Evolutionary conservation across 768 basidiomycete genomes (phyloP), one percentile per base, ranked within the genome.

Genomic region (Scleroderma bovista): DNA sequence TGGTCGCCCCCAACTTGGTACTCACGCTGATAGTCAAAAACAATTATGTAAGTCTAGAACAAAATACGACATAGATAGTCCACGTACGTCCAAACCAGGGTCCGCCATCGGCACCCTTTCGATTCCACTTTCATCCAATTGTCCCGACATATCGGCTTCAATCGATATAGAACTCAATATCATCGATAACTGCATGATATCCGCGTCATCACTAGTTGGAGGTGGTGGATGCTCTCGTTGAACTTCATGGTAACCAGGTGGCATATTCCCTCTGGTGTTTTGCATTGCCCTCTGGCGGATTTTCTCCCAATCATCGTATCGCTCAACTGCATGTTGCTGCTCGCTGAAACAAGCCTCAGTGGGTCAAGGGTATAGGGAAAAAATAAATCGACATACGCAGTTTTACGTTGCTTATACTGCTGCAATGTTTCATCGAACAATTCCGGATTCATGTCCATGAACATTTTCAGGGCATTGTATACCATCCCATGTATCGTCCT

Each of bases 401-500:
- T 74, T 69, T 85, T 87, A 49, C 82, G 80, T 63, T 89, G 86
- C 70, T 89, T 95, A 70, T 95, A 98, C 54, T 93, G 89, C 41
- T 88, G 87, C 77, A 97, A 84, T 46, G 87, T 83, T 57, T 89
- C 89, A 59, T 97, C 94, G 58, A 99, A 99, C 20, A 97, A 72
- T 63, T 95, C 91, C 0, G 93, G 89, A 63, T 97, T 98, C 65
- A 98, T 92, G 69, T 99, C 96, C 94, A 98, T 98, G 73, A 97
- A 95, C 51, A 98, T 67, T 68, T 95, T 98, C 65, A 99, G 74
- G 2, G 96, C 96, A 65, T 98, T 97, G 72, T 96, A 98, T 24
- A 98, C 94, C 91, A 98, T 94, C 54, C 92, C 92, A 58, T 99
- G 96, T 60, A 98, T 99, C 42, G 96, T 98, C 55, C 94, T 98